Evolutionary conservation across 805 yeast species (phyloP), one percentile per base, ranked within the genome.

Genomic region (Metschnikowia aberdeeniae): DNA sequence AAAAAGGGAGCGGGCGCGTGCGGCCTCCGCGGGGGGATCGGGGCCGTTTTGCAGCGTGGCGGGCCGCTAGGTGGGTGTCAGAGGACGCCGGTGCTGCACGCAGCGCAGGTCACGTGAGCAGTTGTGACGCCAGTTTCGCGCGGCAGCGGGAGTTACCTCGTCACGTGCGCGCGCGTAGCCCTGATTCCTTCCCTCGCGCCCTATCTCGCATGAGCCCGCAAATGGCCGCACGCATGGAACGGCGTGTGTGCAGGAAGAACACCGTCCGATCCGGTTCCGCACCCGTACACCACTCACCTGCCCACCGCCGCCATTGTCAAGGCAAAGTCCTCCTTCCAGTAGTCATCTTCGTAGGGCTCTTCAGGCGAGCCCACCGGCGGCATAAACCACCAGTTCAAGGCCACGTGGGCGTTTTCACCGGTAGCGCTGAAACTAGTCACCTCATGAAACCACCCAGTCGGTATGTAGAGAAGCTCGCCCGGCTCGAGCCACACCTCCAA

Each of bases 371-470:
- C 70, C 36, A 72, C 72, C 0, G 89, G 88, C 5, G 90, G 88
- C 6, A 78, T 70, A 57, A 78, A 83, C 92, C 92, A 85, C 62
- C 84, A 85, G 57, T 85, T 85, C 9, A 84, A 55, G 0, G 90
- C 89, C 30, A 77, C 68, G 55, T 85, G 92, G 3, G 71, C 63
- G 26, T 56, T 57, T 12, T 53, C 59, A 1, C 36, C 40, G 6
- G 47, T 52, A 8, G 58, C 60, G 3, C 83, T 82, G 59, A 69
- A 82, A 8, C 87, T 81, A 1, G 86, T 76, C 2, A 85, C 92
- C 59, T 85, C 92, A 59, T 85, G 92, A 56, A 85, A 85, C 90
- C 90, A 85, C 3, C 92, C 89, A 1, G 86, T 76, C 0, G 92
- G 92, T 22, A 85, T 59, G 57, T 77, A 85, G 19, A 85, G 60